Base-by-base conservation (phyloP, 2,329 filamentous ascomycete species). In the Xylaria multiplex region DNA sequence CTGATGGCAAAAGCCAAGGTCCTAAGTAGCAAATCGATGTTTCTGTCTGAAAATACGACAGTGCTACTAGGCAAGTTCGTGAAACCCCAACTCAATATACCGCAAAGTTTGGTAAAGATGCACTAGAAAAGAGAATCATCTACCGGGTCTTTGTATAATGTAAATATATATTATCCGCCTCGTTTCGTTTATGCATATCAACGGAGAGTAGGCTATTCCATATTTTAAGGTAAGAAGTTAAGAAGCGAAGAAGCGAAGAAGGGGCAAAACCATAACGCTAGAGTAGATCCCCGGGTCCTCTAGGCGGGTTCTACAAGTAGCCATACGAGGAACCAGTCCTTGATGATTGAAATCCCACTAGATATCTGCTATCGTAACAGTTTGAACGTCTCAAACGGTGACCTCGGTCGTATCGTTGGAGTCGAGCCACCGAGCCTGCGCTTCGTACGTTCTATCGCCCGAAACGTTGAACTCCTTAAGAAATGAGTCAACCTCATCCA, bases 401-500 rank as follows among this genome's bases (percentile, higher is more conserved):
- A 67, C 61, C 37, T 67, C 65, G 13, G 55, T 57, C 8, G 65
- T 67, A n/a, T 60, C 61, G 16, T 67, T 67, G 6, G 65, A 42
- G 53, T 67, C 65, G 13, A 56, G 43, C 56, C 27, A 53, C 7
- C 32, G 5, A 8, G 49, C 22, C 6, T 46, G 6, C 0, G 11
- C 6, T 35, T 24, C 24, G 2, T 42, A 22, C 2, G 56, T 6
- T 27, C 57, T 49, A 2, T 50, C 65, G 3, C 81, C 81, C 3
- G 67, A 54, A 8, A 76, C 53, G 35, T 74, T 73, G 57, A 79
- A 77, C 30, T 70, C 71, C 40, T 71, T 72, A 49, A 83, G 60
- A 45, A 81, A 76, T 11, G 65, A 63, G 59, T 81, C 75, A 56
- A 83, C 79, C 59, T 78, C 77, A 14, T 66, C 70, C 64, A 79